Percentiles rank a stretch among this genome's conserved stretches.
Conservation (phyloP, 495 filamentous ascomycete species). For the Hyphodiscus hymeniophilus region DNA sequence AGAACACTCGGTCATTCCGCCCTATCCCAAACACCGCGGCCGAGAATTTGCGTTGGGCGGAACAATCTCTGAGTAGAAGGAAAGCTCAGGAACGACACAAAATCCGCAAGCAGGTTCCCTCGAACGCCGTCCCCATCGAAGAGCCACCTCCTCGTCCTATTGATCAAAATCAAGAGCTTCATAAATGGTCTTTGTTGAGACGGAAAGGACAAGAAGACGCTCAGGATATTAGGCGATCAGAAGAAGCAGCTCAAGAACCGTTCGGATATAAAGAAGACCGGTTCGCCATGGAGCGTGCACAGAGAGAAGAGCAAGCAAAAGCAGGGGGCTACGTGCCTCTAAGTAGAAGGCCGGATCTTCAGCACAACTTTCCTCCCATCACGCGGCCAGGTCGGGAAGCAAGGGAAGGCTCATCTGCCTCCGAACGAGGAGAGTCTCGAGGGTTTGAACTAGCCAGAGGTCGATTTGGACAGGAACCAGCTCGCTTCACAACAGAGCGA, state of each 20-base stretch:
- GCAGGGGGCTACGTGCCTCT: slow-evolving; percentile 14
- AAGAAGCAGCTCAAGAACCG: not conserved
- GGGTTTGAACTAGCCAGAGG: too few species aligned
- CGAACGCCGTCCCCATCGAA: not conserved
- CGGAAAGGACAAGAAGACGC: slow-evolving; percentile 1
- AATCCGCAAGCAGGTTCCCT: not conserved
- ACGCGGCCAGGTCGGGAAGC: too few species aligned
- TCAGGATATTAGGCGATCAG: not conserved
- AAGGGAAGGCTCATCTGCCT: too few species aligned
- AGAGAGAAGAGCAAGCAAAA: slow-evolving; percentile 18
- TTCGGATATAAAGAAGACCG: not conserved
- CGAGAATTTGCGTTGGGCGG: not conserved
- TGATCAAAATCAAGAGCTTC: not conserved
- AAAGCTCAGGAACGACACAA: not conserved
- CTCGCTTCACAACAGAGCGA: too few species aligned
- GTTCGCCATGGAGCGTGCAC: slow-evolving; percentile 10
- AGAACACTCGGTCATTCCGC: slow-evolving; percentile 18
- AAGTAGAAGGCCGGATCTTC: not conserved
- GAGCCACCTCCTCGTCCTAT: not conserved
- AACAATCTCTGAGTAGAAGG: not conserved
- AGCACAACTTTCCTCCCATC: not conserved
- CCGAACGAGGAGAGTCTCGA: too few species aligned
- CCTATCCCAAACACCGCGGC: not conserved
- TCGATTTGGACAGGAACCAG: too few species aligned
- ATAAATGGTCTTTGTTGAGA: slow-evolving; percentile 11